Evolutionary conservation across 73 alveolate species (phyloP), one percentile per base, ranked within the genome.

Genomic region (Tetrahymena borealis): DNA sequence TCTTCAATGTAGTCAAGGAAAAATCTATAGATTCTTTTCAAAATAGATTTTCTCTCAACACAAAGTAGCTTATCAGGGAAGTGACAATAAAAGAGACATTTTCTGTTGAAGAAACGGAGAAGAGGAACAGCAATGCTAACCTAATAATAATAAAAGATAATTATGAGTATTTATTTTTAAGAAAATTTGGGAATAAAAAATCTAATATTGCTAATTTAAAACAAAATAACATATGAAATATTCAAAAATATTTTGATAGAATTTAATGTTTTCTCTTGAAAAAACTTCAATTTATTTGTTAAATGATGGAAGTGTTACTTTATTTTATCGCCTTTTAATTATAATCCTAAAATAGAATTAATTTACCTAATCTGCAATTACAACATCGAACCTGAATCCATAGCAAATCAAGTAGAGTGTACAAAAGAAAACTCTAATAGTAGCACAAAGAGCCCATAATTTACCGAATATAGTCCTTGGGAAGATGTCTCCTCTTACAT

Each of bases 31-130:
- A 96, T 91, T 78, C 97, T 93, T 95, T 97, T 98, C 11, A 97
- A 38, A 31, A 95, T 60, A 11, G 98, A 94, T 43, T 93, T 91
- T 90, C 99, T 95, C 31, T 99, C 97, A 11, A 98, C 95, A 93
- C 99, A 98, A 33, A 99, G 97, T 36, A 98, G 97, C 95, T 98
- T 97, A 94, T 98, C 99, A 33, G 99, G 99, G 93, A 96, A 98
- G 91, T 98, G 99, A 91, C 99, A 98, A 95, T 99, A 99, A 95
- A 98, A 99, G 78, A 99, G 91, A 77, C 98, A 97, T 92, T 98
- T 98, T 77, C 96, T 94, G 12, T 91, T 40, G 90, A 94, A 94
- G 35, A 98, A 38, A 91, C 98, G 96, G 33, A 98, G 78, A 36
- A 98, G 90, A 38, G 99, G 99, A 11, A 99, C 95, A 15, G 98